Percentiles rank a stretch among this genome's conserved stretches.
Evolutionary conservation across 2,329 filamentous ascomycete species (phyloP).

Genomic region (Alternaria conjuncta): DNA sequence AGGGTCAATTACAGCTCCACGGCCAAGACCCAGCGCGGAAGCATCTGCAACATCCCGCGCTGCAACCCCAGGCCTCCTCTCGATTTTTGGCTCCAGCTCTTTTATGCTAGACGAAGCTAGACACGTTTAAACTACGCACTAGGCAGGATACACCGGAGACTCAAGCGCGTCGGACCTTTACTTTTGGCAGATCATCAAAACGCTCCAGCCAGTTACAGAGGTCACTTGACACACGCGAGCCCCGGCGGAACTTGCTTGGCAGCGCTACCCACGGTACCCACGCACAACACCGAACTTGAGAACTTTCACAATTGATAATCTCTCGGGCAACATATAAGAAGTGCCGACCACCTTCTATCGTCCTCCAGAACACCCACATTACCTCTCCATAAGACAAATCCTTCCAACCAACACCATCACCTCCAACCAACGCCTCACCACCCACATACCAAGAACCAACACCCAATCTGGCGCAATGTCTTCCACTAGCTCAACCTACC

Average conservation of each 20-base stretch:
- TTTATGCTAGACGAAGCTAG: conserved; percentile 13
- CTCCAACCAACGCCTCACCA: background rate
- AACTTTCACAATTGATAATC: conserved; percentile 6
- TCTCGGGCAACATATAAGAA: conserved; percentile 22
- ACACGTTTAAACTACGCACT: conserved; percentile 4
- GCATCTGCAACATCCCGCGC: conserved; percentile 43
- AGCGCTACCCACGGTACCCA: conserved; percentile 17
- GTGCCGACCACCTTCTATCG: conserved; percentile 14
- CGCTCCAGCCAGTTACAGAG: conserved; percentile 27
- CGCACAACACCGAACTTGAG: conserved; percentile 8
- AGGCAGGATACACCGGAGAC: conserved; percentile 7
- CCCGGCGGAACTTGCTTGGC: conserved; percentile 30
- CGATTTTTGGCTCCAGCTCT: conserved; percentile 18
- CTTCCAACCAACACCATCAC: conserved; percentile 2
- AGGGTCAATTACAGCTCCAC: conserved; percentile 17
- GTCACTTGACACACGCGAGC: conserved; percentile 35
- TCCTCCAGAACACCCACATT: conserved; percentile 10
- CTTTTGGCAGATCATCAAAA: conserved; percentile 18
- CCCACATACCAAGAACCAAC: conserved; percentile 12
- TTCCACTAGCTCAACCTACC: conserved; percentile 40
- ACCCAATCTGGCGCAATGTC: conserved; percentile 43
- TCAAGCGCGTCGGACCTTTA: conserved; percentile 12
- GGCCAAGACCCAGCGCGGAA: conserved; percentile 30
- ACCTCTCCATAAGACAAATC: background rate
- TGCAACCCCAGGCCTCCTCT: conserved; percentile 22